A percentile compares a stretch with the other conserved stretches of the same genome.
Evolutionary conservation across 164 flowering plant species (phyloP).

Genomic region (Annona cherimola): DNA sequence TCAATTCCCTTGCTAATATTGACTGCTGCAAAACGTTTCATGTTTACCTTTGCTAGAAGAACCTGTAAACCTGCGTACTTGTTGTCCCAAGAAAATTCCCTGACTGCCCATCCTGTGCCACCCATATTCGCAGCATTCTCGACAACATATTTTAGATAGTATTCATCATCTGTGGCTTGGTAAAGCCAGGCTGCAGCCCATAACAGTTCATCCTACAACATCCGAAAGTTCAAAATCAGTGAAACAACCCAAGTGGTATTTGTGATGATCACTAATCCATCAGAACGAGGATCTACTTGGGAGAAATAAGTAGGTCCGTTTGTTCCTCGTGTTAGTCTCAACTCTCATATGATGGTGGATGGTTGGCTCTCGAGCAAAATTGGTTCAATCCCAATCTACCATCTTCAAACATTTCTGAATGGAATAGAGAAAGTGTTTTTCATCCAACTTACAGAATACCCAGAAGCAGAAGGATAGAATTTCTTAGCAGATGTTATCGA

Average conservation of each 20-base stretch:
- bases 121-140: slow-evolving; percentile 65
- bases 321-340: too few species aligned
- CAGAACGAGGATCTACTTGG: too few species aligned
- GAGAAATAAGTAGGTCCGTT: too few species aligned
- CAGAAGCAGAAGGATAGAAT: slow-evolving; percentile 67
- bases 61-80: slow-evolving; percentile 89
- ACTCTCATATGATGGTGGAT: too few species aligned
- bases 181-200: slow-evolving; percentile 93
- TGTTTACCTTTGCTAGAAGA: slow-evolving; percentile 62
- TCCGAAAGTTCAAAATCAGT: neutral
- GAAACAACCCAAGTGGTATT: too few species aligned
- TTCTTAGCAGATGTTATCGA: slow-evolving; percentile 43
- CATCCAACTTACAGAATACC: slow-evolving; percentile 48
- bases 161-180: slow-evolving; percentile 58
- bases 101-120: slow-evolving; percentile 80
- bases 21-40: neutral
- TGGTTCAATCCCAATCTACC: too few species aligned
- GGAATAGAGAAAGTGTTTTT: too few species aligned
- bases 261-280: too few species aligned
- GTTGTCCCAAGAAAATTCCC: slow-evolving; percentile 88
- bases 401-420: too few species aligned
- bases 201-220: slow-evolving; percentile 70
- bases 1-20: neutral
- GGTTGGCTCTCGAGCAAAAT: too few species aligned
- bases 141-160: slow-evolving; percentile 61